A percentile compares a stretch with the other conserved stretches of the same genome.
Conservation (phyloP, 176 grass and related monocot species). For the Phoenix dactylifera region DNA sequence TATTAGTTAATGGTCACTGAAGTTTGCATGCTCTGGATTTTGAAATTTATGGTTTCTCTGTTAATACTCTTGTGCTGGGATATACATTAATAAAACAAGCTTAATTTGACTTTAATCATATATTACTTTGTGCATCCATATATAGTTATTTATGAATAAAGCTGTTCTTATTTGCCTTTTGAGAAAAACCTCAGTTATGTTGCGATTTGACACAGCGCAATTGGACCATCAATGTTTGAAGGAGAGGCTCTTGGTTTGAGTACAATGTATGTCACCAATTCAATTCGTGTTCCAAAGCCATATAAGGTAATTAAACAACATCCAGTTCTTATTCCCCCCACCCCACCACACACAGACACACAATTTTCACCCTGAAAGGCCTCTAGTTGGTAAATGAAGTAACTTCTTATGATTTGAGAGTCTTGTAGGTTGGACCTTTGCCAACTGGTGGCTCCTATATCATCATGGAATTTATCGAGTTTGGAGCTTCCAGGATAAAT, state of each 20-base stretch:
- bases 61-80: too few species aligned
- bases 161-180: too few species aligned
- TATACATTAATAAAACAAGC: too few species aligned
- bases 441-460: constrained; percentile 82
- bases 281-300: constrained; percentile 83
- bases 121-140: too few species aligned
- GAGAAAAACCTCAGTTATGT: neutral
- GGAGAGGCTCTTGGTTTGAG: constrained; percentile 79
- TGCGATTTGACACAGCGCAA: constrained; percentile 31
- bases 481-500: constrained; percentile 55
- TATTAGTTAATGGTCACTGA: too few species aligned
- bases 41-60: too few species aligned
- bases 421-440: constrained; percentile 53
- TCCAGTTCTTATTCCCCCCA: too few species aligned
- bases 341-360: too few species aligned
- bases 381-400: neutral
- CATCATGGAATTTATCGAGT: constrained; percentile 95
- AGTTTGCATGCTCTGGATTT: too few species aligned
- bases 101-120: too few species aligned
- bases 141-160: too few species aligned
- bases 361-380: neutral
- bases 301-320: constrained; percentile 43
- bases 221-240: constrained; percentile 88
- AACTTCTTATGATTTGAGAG: too few species aligned
- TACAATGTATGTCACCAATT: constrained; percentile 78